These are phyloP conservation scores for Extremus antarcticus DNA, from an alignment of 495 filamentous ascomycete species.

Conservation along the genomic window DNA sequence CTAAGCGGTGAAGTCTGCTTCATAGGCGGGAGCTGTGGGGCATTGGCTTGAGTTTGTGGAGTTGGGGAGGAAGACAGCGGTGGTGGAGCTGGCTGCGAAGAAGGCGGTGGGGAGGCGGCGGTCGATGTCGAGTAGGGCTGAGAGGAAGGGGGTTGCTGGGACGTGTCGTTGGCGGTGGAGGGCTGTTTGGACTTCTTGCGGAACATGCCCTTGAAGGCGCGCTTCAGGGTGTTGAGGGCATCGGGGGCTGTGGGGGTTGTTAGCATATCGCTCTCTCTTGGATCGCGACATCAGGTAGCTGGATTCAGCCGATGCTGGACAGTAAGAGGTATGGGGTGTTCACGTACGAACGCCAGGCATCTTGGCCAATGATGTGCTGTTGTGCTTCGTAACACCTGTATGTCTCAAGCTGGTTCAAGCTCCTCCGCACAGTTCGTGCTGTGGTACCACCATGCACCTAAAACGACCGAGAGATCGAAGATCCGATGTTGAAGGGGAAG, in stretches of 20 bases:
- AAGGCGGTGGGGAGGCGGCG: not conserved
- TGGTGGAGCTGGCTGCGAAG: not conserved
- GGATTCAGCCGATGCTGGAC: not conserved
- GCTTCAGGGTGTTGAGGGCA: conserved; percentile 20
- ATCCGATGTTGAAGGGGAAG: not conserved
- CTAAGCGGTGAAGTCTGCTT: not conserved
- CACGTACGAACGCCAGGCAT: not conserved
- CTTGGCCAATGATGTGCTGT: not conserved
- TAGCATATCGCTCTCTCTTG: not conserved
- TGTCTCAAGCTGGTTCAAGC: too few species aligned
- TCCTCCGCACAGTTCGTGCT: not conserved
- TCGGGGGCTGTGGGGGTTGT: not conserved
- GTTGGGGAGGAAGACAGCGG: not conserved
- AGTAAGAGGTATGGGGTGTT: not conserved
- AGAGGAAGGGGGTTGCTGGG: not conserved
- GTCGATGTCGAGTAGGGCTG: not conserved
- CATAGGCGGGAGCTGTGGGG: not conserved
- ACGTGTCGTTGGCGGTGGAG: not conserved
- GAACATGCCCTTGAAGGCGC: conserved; percentile 22
- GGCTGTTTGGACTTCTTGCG: conserved; percentile 16
- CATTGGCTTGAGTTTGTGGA: not conserved
- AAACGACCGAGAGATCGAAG: not conserved
- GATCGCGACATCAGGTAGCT: too few species aligned
- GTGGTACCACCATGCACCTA: not conserved
- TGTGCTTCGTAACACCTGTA: not conserved